Conservation (phyloP, 768 basidiomycete species). For the Amyloporia xantha region DNA sequence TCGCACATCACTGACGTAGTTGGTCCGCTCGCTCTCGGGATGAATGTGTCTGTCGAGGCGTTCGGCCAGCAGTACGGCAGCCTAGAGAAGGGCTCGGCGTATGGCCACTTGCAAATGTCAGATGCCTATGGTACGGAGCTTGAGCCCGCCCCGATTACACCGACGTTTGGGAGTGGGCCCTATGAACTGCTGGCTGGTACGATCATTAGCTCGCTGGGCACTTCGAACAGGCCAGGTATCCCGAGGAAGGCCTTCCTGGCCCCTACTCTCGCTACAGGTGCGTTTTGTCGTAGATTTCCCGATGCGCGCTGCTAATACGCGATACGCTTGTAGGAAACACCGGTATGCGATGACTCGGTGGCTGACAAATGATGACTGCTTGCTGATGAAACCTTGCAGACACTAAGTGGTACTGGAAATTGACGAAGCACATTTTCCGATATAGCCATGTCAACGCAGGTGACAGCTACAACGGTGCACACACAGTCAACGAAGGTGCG, state of each 20-base stretch:
- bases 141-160: constrained; percentile 64
- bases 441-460: constrained; percentile 32
- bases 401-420: constrained; percentile 39
- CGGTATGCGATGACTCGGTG: no score
- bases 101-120: constrained; percentile 46
- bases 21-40: constrained; percentile 52
- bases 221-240: constrained; percentile 15
- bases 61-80: constrained; percentile 42
- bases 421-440: constrained; percentile 58
- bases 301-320: no score
- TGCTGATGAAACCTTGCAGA: no score
- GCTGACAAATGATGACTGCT: no score
- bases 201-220: constrained; percentile 19
- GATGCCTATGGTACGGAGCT: constrained; percentile 43
- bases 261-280: constrained; percentile 22
- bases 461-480: constrained; percentile 31
- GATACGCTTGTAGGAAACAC: constrained; percentile 21
- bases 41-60: constrained; percentile 54
- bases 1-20: constrained; percentile 44
- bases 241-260: constrained; percentile 18
- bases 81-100: constrained; percentile 24
- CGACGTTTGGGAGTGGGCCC: constrained; percentile 23
- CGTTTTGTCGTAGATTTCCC: no score
- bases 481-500: constrained; percentile 71
- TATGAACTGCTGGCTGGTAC: constrained; percentile 30